phyloP scores from a whole-genome alignment of 2,329 filamentous ascomycete genomes.

The Talaromyces amestolkiae region DNA sequence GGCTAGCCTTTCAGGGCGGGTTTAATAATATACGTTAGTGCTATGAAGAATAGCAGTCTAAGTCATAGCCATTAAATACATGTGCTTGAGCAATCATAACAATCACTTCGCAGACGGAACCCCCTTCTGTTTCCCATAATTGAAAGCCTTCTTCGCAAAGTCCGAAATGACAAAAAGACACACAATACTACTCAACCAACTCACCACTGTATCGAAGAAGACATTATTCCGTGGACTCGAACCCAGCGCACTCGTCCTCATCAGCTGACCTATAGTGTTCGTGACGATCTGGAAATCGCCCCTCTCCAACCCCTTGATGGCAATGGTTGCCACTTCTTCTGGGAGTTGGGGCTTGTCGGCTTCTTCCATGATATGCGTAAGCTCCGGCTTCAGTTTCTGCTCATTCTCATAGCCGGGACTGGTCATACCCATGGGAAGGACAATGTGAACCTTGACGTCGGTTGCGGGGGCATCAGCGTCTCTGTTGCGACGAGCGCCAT shows the following conservation, averaged over 20 bases:
- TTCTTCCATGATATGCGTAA: conserved; percentile 77
- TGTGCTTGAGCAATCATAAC: neutral
- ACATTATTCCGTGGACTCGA: conserved; percentile 54
- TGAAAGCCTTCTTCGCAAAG: conserved; percentile 55
- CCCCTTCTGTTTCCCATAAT: conserved; percentile 58
- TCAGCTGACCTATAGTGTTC: conserved; percentile 66
- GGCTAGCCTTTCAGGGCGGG: no score
- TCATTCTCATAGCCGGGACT: conserved; percentile 73
- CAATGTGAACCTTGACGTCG: conserved; percentile 73
- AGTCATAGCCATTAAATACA: neutral
- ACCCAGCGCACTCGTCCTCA: conserved; percentile 61
- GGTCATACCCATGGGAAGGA: conserved; percentile 81
- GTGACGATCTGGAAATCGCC: conserved; percentile 80
- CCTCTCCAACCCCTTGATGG: conserved; percentile 72
- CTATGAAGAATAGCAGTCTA: neutral
- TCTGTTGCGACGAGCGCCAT: conserved; percentile 54
- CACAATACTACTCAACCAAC: conserved; percentile 53
- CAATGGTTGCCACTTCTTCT: conserved; percentile 68
- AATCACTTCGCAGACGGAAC: conserved; percentile 25
- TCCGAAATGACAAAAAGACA: conserved; percentile 59
- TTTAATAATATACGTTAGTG: neutral
- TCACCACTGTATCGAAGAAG: conserved; percentile 54
- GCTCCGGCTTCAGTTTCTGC: conserved; percentile 72
- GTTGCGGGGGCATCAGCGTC: conserved; percentile 51
- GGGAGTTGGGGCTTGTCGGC: conserved; percentile 77